Base-by-base conservation (phyloP, 1,284 basidiomycete species). In the Cystobasidium sp. region DNA sequence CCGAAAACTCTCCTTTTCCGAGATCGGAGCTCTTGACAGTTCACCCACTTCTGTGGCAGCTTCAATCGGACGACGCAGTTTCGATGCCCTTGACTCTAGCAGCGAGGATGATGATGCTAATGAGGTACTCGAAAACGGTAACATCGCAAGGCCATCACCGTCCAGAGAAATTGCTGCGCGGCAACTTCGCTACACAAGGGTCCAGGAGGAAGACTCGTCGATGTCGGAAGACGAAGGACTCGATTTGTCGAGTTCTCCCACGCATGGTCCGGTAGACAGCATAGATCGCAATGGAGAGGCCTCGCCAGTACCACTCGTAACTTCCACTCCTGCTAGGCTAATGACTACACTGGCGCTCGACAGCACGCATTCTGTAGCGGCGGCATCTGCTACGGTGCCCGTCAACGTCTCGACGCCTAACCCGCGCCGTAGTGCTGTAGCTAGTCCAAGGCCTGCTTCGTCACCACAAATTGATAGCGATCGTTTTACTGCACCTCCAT, bases 31-130 rank as follows among this genome's bases (percentile, higher is more conserved):
- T 22, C 39, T 73, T n/a, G 52, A 73, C 41, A 65, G 61, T 18
- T 73, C 70, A 14, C 70, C 70, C 2, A 39, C 66, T 1, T 73
- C 70, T 31, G 63, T 73, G 4, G 70, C 63, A 12, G 70, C 70
- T 37, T 65, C 70, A 3, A 66, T 73, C 41, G 53, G 70, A 37
- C 41, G 63, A 9, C 47, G 49, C 10, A 73, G 62, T 31, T 73
- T 73, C 44, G 70, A 73, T 47, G 70, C 70, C 10, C 52, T 73
- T 2, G 62, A 73, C 24, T 41, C 51, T n/a, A 73, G 63, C 43
- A 73, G 70, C 20, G 70, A 66, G 12, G 70, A 73, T 18, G 70
- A 73, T 1, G 55, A 66, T 24, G 63, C 10, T 20, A 20, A 63
- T 37, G 46, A 49, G 16, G 16, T 39, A 6, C 37, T 10, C 16